phyloP scores from a whole-genome alignment of 768 basidiomycete genomes.

The Mycena amicta region DNA sequence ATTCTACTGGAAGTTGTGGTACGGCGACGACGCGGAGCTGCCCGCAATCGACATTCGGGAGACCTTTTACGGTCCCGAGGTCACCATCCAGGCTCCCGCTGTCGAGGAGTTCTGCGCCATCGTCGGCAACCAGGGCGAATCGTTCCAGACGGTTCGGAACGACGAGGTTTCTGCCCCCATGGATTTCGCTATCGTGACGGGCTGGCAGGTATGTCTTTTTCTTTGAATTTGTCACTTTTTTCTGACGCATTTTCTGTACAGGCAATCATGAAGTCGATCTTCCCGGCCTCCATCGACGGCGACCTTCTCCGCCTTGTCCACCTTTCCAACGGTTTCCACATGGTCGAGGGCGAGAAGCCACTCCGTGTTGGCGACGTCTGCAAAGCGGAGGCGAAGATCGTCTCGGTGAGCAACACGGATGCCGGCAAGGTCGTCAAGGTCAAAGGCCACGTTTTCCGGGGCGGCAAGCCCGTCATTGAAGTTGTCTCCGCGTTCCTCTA shows the following conservation, averaged over 20 bases:
- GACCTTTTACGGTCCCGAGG: constrained; percentile 85
- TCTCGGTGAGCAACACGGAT: constrained; percentile 87
- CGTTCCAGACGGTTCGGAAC: constrained; percentile 79
- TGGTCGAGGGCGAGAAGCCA: constrained; percentile 75
- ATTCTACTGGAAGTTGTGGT: constrained; percentile 99
- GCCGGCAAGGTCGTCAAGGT: constrained; percentile 93
- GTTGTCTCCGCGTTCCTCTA: constrained; percentile 96
- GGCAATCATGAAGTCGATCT: constrained; percentile 99
- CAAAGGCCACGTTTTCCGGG: constrained; percentile 80
- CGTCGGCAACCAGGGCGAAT: constrained; percentile 90
- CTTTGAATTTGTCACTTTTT: neutral
- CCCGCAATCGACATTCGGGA: constrained; percentile 81
- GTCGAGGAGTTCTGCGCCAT: constrained; percentile 91
- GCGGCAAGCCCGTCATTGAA: constrained; percentile 82
- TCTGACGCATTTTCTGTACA: constrained; percentile 36
- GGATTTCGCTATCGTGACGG: constrained; percentile 98
- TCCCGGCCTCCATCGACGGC: constrained; percentile 89
- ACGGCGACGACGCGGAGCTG: constrained; percentile 79
- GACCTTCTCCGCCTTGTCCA: constrained; percentile 96
- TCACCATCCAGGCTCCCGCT: constrained; percentile 72
- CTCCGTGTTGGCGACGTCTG: constrained; percentile 88
- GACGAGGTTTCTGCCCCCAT: constrained; percentile 84
- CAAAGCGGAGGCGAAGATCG: constrained; percentile 84
- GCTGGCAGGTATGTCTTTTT: constrained; percentile 82
- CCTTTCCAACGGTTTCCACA: constrained; percentile 94